These are phyloP conservation scores for Jimgerdemannia lactiflua DNA, from an alignment of 192 early-diverging fungal genomes.

Conservation along the genomic window DNA sequence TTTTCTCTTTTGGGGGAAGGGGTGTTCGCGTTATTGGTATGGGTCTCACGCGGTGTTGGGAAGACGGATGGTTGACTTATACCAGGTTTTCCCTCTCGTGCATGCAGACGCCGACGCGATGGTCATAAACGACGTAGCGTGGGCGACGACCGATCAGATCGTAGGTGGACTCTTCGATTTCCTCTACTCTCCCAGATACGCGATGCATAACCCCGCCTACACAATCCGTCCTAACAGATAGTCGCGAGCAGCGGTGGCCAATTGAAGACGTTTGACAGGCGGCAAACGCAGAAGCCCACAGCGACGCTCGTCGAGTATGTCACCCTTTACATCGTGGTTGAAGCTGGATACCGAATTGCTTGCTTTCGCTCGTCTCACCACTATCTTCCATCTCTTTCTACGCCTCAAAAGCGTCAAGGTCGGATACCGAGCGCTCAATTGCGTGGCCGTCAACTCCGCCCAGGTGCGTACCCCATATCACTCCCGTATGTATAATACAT, in stretches of 20 bases:
- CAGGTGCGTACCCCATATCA: conserved; percentile 3
- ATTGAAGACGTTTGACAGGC: conserved; percentile 18
- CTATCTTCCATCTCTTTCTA: neutral
- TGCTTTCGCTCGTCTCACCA: no score
- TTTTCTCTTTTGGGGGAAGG: no score
- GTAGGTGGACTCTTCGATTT: conserved; percentile 6
- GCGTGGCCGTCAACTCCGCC: conserved; percentile 10
- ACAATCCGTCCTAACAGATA: conserved; percentile 5
- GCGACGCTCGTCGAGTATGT: conserved; percentile 9
- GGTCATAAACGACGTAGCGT: conserved; percentile 9
- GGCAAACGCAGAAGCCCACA: conserved; percentile 1
- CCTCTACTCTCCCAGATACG: neutral
- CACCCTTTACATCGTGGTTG: neutral
- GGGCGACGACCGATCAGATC: conserved; percentile 20
- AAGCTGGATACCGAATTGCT: neutral
- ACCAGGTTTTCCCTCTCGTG: no score
- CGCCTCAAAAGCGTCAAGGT: neutral
- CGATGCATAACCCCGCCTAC: no score
- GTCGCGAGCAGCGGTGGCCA: conserved; percentile 8
- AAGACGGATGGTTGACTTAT: no score
- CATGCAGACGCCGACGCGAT: conserved; percentile 6
- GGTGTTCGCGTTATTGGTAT: no score
- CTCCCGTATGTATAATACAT: neutral
- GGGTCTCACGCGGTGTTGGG: no score
- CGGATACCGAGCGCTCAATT: conserved; percentile 2